A percentile compares a stretch with the other conserved stretches of the same genome.
phyloP scores from a whole-genome alignment of 2,329 filamentous ascomycete genomes.

The Rutstroemia sydowiana region DNA sequence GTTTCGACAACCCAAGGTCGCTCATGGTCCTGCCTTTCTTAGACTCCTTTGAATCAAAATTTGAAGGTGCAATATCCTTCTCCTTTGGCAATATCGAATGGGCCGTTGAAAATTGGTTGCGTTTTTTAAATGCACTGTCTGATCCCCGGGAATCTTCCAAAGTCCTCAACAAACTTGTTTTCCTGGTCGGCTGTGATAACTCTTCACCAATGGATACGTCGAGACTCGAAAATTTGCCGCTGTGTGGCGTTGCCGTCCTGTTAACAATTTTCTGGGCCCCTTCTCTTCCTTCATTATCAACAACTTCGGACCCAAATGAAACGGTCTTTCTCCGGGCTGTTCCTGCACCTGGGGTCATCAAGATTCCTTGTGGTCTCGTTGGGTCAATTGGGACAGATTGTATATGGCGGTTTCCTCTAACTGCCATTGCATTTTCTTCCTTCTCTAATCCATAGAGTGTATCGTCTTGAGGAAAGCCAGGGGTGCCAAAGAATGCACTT shows the following conservation, averaged over 20 bases:
- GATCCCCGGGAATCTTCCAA: slow-evolving; percentile 36
- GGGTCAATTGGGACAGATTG: slow-evolving; percentile 27
- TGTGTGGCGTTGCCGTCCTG: slow-evolving; percentile 27
- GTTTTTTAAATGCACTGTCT: slow-evolving; percentile 22
- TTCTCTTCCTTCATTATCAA: slow-evolving; percentile 23
- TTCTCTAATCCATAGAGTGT: slow-evolving; percentile 24
- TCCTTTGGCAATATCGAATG: slow-evolving; percentile 4
- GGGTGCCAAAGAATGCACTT: slow-evolving; percentile 56
- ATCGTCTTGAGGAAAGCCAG: slow-evolving; percentile 34
- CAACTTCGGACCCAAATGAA: slow-evolving; percentile 53
- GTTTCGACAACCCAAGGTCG: slow-evolving; percentile 13
- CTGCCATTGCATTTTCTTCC: slow-evolving; percentile 21
- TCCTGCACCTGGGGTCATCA: slow-evolving; percentile 57
- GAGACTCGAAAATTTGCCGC: slow-evolving; percentile 28
- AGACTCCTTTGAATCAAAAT: background rate
- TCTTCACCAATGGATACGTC: slow-evolving; percentile 19
- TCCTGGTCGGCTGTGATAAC: slow-evolving; percentile 26
- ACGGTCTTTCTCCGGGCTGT: slow-evolving; percentile 56
- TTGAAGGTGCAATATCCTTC: background rate
- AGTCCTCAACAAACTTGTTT: slow-evolving; percentile 39
- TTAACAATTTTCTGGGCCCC: slow-evolving; percentile 7
- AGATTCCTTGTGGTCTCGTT: slow-evolving; percentile 41
- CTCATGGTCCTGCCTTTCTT: slow-evolving; percentile 10
- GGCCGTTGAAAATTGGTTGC: background rate
- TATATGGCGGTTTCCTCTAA: slow-evolving; percentile 19